phyloP scores from a whole-genome alignment of 1,284 basidiomycete genomes.

The Austroboletus rostrupii region DNA sequence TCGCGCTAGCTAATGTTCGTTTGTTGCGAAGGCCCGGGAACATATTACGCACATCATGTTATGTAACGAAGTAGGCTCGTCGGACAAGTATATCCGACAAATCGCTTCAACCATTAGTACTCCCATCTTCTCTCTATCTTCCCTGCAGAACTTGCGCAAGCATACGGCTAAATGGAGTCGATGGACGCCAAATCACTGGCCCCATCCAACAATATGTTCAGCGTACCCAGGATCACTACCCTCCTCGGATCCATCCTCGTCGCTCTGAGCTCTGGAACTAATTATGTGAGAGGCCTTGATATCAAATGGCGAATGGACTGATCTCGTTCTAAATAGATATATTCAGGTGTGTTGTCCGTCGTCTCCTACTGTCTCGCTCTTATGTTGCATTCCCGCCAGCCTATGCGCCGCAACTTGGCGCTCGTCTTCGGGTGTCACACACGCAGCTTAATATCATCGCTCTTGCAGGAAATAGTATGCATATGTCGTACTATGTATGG shows the following conservation, averaged over 20 bases:
- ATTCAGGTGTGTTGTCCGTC: slow-evolving; percentile 24
- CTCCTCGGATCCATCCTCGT: slow-evolving; percentile 55
- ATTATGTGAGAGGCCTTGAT: slow-evolving; percentile 53
- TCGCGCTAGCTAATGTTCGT: too few species aligned
- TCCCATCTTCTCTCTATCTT: too few species aligned
- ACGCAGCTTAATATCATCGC: slow-evolving; percentile 76
- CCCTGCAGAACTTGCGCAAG: too few species aligned
- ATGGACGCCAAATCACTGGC: not conserved
- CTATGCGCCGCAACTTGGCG: slow-evolving; percentile 76
- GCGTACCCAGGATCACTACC: slow-evolving; percentile 31
- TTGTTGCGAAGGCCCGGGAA: too few species aligned
- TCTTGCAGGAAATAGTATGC: slow-evolving; percentile 58
- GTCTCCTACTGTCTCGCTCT: not conserved
- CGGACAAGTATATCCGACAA: too few species aligned
- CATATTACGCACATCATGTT: too few species aligned
- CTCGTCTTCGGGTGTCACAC: slow-evolving; percentile 65
- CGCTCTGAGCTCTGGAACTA: slow-evolving; percentile 62
- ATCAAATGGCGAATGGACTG: too few species aligned
- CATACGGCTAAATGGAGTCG: slow-evolving; percentile 8
- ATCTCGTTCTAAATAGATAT: slow-evolving; percentile 19
- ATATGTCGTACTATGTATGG: not conserved
- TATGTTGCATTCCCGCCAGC: slow-evolving; percentile 38
- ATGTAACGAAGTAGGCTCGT: too few species aligned
- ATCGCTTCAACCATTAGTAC: too few species aligned
- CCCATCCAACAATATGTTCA: slow-evolving; percentile 8